These are phyloP conservation scores for Tardiomyces digboiensis DNA, from an alignment of 1,139 yeast genomes.

Conservation along the genomic window DNA sequence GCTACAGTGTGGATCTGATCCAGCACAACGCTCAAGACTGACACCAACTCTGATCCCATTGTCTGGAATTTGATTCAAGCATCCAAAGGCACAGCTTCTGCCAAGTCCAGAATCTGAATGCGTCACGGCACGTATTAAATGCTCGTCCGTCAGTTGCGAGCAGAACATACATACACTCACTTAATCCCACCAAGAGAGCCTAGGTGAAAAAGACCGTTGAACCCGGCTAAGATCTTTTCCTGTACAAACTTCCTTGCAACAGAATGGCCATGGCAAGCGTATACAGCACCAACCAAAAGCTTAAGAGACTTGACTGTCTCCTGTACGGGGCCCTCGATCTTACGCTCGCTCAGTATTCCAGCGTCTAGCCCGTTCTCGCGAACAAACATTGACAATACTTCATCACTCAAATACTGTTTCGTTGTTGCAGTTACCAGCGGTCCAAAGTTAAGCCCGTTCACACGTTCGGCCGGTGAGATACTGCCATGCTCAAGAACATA, in stretches of 20 bases:
- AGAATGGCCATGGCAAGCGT: constrained; percentile 51
- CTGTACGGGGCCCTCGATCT: constrained; percentile 31
- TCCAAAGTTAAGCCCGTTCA: constrained; percentile 54
- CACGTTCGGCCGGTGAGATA: constrained; percentile 15
- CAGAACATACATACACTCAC: too few relatives aligned
- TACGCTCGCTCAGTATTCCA: constrained; percentile 61
- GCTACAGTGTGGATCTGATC: too few relatives aligned
- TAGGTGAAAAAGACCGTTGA: neutral
- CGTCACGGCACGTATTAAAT: too few relatives aligned
- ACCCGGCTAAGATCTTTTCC: constrained; percentile 6
- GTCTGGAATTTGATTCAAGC: too few relatives aligned
- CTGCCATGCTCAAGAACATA: constrained; percentile 39
- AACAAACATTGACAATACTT: constrained; percentile 9
- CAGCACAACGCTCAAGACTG: too few relatives aligned
- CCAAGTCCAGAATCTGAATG: too few relatives aligned
- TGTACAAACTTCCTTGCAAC: constrained; percentile 26
- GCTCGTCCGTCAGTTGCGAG: too few relatives aligned
- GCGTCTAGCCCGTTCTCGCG: constrained; percentile 24
- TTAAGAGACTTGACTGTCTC: constrained; percentile 51
- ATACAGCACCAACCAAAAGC: constrained; percentile 76
- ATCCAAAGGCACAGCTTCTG: too few relatives aligned
- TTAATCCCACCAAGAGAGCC: too few relatives aligned
- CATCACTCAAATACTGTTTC: neutral
- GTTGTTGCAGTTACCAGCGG: constrained; percentile 33
- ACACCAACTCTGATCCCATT: too few relatives aligned